phyloP scores from a whole-genome alignment of 2,329 filamentous ascomycete species.

The Lanzia echinophila region DNA sequence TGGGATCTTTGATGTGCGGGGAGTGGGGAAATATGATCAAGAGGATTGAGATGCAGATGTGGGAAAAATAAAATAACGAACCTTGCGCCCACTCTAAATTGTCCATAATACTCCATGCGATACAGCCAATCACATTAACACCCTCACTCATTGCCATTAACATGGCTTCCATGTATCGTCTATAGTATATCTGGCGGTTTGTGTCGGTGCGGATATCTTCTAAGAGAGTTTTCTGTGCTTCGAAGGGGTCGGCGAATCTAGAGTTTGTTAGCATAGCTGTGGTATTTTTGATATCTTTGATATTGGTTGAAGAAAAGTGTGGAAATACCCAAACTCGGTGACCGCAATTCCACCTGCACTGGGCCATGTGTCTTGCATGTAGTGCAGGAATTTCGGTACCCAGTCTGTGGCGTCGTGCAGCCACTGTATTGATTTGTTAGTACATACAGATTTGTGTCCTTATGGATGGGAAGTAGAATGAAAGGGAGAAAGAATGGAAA shows the following conservation, averaged over 20 bases:
- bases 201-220: constrained; percentile 62
- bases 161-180: constrained; percentile 62
- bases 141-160: constrained; percentile 68
- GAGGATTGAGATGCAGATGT: neutral
- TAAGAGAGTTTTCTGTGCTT: constrained; percentile 17
- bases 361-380: constrained; percentile 25
- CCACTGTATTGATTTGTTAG: no score
- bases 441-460: no score
- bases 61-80: neutral
- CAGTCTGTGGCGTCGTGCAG: constrained; percentile 23
- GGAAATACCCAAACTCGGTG: constrained; percentile 21
- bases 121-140: constrained; percentile 71
- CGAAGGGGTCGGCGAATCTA: constrained; percentile 21
- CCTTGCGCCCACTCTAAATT: constrained; percentile 36
- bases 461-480: no score
- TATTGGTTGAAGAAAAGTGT: neutral
- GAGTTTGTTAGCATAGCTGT: neutral
- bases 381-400: constrained; percentile 22
- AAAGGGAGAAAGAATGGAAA: no score
- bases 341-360: constrained; percentile 20
- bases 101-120: constrained; percentile 84
- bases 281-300: neutral
- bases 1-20: neutral
- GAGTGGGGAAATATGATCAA: neutral
- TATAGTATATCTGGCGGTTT: constrained; percentile 71